Base-by-base conservation (phyloP, 2,329 filamentous ascomycete genomes). In the Epicoccum sorghinum region DNA sequence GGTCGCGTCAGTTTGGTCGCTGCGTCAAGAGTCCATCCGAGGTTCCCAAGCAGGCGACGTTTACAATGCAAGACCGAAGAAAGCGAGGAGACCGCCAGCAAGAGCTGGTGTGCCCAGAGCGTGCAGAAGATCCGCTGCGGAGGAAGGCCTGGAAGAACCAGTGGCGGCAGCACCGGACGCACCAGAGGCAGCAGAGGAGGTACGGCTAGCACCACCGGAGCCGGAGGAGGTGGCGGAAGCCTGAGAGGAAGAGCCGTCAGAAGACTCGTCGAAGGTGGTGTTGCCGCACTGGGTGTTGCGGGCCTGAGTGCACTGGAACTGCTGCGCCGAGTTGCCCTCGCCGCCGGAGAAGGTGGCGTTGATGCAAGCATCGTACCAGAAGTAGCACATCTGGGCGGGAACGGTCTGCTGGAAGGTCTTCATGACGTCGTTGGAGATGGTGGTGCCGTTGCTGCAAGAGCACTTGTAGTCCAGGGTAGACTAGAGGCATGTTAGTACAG, bases 51-150 rank as follows among this genome's bases (percentile, higher is more conserved):
- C 18, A 18, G 18, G 18, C 18, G 18, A 18, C 18, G 18, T 59
- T 70, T 83, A 88, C 71, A 88, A 72, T 58, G 84, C 76, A 58
- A 86, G 70, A 59, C 83, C 83, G 66, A 87, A 83, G 49, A 83
- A 73, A 45, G 81, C 79, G 52, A 84, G 74, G 58, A 86, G 72
- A 65, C 80, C 81, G 55, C 80, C 80, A 43, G 79, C 81, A 50
- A 86, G 69, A 36, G 78, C 66, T 48, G 79, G 78, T 48, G 81
- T 82, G 45, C 82, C 80, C 44, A 73, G 76, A 61, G 78, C 64
- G 18, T 18, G 18, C 18, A 18, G 18, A 18, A 18, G 18, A 18
- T 18, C 27, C 42, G 82, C 83, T 56, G 78, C 81, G 36, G 64
- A 60, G 29, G 70, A 57, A 1, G 70, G 62, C 22, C 71, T 52